phyloP scores from a whole-genome alignment of 1,284 basidiomycete genomes.

The Fomitopsis schrenkii region DNA sequence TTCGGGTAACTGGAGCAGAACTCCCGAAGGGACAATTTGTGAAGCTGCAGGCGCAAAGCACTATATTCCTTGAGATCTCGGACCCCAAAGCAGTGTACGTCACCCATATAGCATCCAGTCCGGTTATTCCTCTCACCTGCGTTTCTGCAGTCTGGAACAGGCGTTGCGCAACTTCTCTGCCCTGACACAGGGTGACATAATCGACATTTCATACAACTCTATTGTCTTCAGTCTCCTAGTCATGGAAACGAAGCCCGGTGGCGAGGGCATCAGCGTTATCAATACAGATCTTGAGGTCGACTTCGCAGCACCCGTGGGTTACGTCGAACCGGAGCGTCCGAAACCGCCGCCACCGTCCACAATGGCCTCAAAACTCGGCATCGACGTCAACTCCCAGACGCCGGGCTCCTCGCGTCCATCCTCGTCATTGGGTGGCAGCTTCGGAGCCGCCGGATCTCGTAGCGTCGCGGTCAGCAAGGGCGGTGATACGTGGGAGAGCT shows the following conservation, averaged over 20 bases:
- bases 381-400: slow-evolving; percentile 82
- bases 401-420: slow-evolving; percentile 78
- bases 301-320: slow-evolving; percentile 73
- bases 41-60: slow-evolving; percentile 95
- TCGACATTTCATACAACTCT: slow-evolving; percentile 89
- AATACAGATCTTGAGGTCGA: slow-evolving; percentile 97
- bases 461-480: slow-evolving; percentile 59
- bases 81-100: slow-evolving; percentile 97
- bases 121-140: neutral
- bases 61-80: slow-evolving; percentile 91
- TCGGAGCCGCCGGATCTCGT: slow-evolving; percentile 46
- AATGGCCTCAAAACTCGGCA: slow-evolving; percentile 97
- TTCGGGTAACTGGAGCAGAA: slow-evolving; percentile 86
- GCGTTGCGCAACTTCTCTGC: slow-evolving; percentile 93
- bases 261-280: slow-evolving; percentile 85
- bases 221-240: slow-evolving; percentile 94
- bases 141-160: slow-evolving; percentile 75
- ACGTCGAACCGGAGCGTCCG: slow-evolving; percentile 87
- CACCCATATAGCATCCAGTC: slow-evolving; percentile 3
- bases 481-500: slow-evolving; percentile 85
- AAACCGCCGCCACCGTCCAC: slow-evolving; percentile 81
- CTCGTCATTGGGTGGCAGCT: slow-evolving; percentile 68
- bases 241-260: slow-evolving; percentile 91
- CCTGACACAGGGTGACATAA: slow-evolving; percentile 86
- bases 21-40: slow-evolving; percentile 94